A percentile compares a stretch with the other conserved stretches of the same genome.
phyloP scores from a whole-genome alignment of 2,329 filamentous ascomycete genomes.

The Venturia pyrina region DNA sequence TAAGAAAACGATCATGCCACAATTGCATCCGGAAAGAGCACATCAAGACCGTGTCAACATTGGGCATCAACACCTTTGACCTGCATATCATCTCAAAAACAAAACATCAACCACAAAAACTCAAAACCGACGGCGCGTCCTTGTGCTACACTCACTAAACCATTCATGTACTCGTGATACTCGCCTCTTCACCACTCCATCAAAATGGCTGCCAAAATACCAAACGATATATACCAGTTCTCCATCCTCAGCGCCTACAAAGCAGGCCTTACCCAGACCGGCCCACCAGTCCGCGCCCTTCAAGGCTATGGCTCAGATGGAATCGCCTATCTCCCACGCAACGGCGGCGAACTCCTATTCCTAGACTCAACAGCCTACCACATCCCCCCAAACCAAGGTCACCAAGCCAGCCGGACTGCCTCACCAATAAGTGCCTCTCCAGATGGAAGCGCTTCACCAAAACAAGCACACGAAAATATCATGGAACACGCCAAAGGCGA shows the following conservation, averaged over 20 bases:
- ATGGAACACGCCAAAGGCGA: slow-evolving; percentile 23
- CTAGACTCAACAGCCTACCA: slow-evolving; percentile 25
- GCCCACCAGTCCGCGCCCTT: slow-evolving; percentile 27
- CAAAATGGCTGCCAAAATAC: slow-evolving; percentile 29
- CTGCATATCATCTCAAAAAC: neutral
- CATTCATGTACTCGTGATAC: neutral
- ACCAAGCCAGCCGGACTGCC: neutral
- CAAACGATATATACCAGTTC: slow-evolving; percentile 37
- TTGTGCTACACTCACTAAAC: neutral
- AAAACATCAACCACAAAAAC: neutral
- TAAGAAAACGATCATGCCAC: neutral
- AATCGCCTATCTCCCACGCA: slow-evolving; percentile 30
- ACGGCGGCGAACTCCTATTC: slow-evolving; percentile 29
- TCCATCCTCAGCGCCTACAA: slow-evolving; percentile 28
- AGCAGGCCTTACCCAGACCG: slow-evolving; percentile 23
- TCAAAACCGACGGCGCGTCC: neutral
- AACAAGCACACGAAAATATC: neutral
- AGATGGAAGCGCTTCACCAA: neutral
- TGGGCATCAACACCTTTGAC: neutral
- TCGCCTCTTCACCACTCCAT: neutral
- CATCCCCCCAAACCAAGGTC: slow-evolving; percentile 22
- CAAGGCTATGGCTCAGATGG: slow-evolving; percentile 33
- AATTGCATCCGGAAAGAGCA: neutral
- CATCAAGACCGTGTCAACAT: neutral
- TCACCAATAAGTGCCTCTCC: neutral